These are phyloP conservation scores for Russula sp. DNA, from an alignment of 768 basidiomycete genomes.

Conservation along the genomic window DNA sequence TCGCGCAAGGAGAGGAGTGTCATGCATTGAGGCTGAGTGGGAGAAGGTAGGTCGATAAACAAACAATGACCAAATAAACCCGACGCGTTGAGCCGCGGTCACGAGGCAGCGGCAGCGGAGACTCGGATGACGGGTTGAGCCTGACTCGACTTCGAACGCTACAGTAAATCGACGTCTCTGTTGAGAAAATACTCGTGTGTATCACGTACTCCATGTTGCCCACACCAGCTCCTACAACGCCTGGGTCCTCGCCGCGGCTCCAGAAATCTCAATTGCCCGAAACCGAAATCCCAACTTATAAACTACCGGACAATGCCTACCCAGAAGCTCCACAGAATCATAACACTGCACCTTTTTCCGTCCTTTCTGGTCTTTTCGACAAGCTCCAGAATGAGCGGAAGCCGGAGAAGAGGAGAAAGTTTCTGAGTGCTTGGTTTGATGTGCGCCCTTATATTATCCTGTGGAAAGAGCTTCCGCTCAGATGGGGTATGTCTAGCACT, in stretches of 20 bases:
- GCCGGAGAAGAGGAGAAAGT: conserved; percentile 63
- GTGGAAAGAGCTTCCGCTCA: conserved; percentile 1
- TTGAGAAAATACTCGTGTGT: not conserved
- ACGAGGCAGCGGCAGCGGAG: not conserved
- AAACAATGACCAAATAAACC: conserved; percentile 21
- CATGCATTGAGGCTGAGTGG: conserved; percentile 8
- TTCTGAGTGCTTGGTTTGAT: conserved; percentile 73
- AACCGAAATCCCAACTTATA: not conserved
- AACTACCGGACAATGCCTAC: conserved; percentile 34
- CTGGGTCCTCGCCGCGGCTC: conserved; percentile 40
- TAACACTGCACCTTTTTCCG: conserved; percentile 63
- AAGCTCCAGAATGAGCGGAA: conserved; percentile 67
- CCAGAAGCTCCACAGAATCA: conserved; percentile 57
- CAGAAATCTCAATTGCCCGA: not conserved
- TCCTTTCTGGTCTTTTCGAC: conserved; percentile 67
- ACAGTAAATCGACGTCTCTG: not conserved
- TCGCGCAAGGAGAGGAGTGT: conserved; percentile 19
- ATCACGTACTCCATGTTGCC: conserved; percentile 45
- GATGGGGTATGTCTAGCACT: conserved; percentile 47
- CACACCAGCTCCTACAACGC: conserved; percentile 61
- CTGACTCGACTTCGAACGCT: too few species aligned
- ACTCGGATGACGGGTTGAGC: too few species aligned
- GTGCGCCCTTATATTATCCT: conserved; percentile 39
- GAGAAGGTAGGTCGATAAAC: not conserved
- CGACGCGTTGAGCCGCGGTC: conserved; percentile 15